Conservation (phyloP, 305 asterid genomes). For the Nicotiana rustica region DNA sequence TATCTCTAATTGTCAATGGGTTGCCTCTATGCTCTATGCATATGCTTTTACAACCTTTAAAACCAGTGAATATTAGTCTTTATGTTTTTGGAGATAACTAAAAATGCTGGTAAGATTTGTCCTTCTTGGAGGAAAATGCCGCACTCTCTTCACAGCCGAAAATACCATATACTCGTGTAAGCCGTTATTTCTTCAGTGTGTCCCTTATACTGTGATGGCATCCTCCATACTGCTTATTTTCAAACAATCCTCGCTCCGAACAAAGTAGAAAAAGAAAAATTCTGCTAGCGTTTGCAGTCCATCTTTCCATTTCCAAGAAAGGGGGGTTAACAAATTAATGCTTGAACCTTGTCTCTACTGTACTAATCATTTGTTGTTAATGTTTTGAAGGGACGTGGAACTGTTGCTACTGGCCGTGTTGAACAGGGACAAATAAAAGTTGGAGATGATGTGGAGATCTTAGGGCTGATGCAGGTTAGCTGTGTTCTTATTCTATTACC, state of each 20-base stretch:
- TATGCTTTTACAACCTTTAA: constrained; percentile 16
- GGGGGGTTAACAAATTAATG: background rate
- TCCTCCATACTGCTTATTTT: background rate
- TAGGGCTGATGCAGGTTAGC: constrained; percentile 83
- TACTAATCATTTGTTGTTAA: constrained; percentile 32
- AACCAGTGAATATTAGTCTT: background rate
- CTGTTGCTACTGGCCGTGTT: constrained; percentile 99
- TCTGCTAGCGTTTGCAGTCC: background rate
- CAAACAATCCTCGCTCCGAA: background rate
- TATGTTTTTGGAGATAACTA: background rate
- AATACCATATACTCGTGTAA: background rate
- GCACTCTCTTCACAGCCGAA: background rate
- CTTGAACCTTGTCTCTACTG: constrained; percentile 19
- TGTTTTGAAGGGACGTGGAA: constrained; percentile 91
- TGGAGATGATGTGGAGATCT: constrained; percentile 95
- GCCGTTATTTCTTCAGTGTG: background rate
- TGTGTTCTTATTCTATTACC: constrained; percentile 23
- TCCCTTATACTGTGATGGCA: constrained; percentile 5
- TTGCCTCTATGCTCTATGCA: constrained; percentile 2
- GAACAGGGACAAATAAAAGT: constrained; percentile 93
- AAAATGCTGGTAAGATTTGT: too few relatives aligned
- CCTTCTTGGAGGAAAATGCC: background rate
- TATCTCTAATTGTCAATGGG: background rate
- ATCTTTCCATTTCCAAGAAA: background rate
- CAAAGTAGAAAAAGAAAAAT: background rate